Base-by-base conservation (phyloP, 257 asterid species). In the Nicotiana obtusifolia region DNA sequence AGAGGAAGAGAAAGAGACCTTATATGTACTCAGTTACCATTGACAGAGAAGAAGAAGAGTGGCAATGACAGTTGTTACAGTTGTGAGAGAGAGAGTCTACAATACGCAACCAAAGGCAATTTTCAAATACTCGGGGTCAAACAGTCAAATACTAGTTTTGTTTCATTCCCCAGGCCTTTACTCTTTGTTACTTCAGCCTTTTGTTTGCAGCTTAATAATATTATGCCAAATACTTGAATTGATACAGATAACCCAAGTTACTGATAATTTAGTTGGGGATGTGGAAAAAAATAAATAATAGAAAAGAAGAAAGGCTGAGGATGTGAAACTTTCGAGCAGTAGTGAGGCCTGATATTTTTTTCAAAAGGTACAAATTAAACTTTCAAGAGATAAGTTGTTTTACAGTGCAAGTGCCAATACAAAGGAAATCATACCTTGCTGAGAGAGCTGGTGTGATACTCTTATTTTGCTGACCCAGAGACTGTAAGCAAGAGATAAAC, bases 401-500 rank as follows among this genome's bases (percentile, higher is more conserved):
- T 65, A 6, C 78, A 7, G 19, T 65, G 41, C 44, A 65, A 80
- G 28, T 64, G 49, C 22, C 78, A 52, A 80, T 64, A 64, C 47
- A 76, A 54, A 66, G 44, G 35, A 79, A 68, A 62, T 77, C 26
- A 49, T 89, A 88, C 97, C 94, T 87, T 84, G 92, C 76, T 33
- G 90, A 64, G 82, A 66, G 80, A 84, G 90, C 85, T 76, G 94
- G 83, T 73, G 83, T 83, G 59, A 64, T 68, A 26, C 49, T 69
- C 62, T 82, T 82, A 56, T 79, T 84, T 68, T 76, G 86, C 65
- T 84, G 87, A 84, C 82, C 87, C 82, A 88, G 78, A 68, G 93
- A 89, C 98, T 93, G 92, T 80, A 85, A 82, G 76, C 77, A 84
- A 84, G 76, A 83, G 79, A 83, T 13, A 78, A 17, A 69, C 66